These are phyloP conservation scores for Colletotrichum orbiculare DNA, from an alignment of 2,329 filamentous ascomycete genomes.

Conservation along the genomic window DNA sequence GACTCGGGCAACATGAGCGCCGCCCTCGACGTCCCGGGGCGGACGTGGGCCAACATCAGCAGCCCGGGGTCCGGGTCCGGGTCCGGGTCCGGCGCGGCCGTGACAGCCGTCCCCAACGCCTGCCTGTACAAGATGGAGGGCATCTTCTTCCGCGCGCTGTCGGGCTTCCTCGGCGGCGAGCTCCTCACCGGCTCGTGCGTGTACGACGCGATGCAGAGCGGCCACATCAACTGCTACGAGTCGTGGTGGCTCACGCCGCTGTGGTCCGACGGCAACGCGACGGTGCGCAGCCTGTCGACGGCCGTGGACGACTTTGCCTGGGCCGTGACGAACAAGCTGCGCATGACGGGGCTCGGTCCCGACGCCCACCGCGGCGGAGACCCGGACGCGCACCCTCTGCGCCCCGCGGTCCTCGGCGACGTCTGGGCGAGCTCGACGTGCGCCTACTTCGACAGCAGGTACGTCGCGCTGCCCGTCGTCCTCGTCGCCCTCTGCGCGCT, in stretches of 20 bases:
- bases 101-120: conserved; percentile 9
- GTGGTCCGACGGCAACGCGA: conserved; percentile 28
- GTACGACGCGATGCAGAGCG: conserved; percentile 30
- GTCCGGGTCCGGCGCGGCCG: background rate
- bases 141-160: conserved; percentile 11
- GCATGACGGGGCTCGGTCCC: conserved; percentile 22
- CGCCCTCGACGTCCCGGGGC: background rate
- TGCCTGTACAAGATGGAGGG: conserved; percentile 32
- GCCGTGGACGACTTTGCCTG: conserved; percentile 24
- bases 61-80: background rate
- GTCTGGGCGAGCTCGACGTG: conserved; percentile 23
- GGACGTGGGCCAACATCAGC: conserved; percentile 24
- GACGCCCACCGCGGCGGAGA: background rate
- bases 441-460: conserved; percentile 24
- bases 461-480: conserved; percentile 10
- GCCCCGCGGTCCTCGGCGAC: background rate
- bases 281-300: conserved; percentile 4
- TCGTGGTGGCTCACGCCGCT: conserved; percentile 30
- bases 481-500: conserved; percentile 19
- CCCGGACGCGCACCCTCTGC: background rate
- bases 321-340: conserved; percentile 32
- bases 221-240: conserved; percentile 25
- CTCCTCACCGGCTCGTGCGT: conserved; percentile 15
- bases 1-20: background rate
- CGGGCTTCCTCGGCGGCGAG: conserved; percentile 2